Base-by-base conservation (phyloP, 2,329 filamentous ascomycete species). In the Dothidotthia symphoricarpi region DNA sequence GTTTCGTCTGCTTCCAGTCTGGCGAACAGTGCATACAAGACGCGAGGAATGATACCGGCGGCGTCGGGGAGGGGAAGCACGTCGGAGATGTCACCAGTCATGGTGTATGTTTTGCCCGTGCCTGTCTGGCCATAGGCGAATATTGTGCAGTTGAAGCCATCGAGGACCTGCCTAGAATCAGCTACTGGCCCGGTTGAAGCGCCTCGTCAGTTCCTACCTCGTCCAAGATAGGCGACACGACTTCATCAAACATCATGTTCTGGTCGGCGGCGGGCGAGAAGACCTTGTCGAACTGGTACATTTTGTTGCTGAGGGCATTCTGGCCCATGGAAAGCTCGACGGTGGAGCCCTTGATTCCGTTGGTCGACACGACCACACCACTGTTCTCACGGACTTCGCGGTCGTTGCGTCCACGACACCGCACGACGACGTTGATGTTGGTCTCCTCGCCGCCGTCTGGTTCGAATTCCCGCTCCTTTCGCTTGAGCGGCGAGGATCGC, bases 81-180 rank as follows among this genome's bases (percentile, higher is more conserved):
- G 55, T 96, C 87, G 11, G 80, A 87, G 81, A 98, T 96, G 66
- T 98, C 91, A 38, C 93, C 93, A 1, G 91, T 95, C 93, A 98
- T 98, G 16, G 93, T 98, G 68, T 98, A 98, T 11, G 93, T 98
- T 68, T 98, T 98, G 55, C 93, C 93, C 0, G 93, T 98, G 29
- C 93, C 93, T 0, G 93, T 98, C 67, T 98, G 93, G 16, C 93
- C 93, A 65, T 98, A 98, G 24, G 93, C 93, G 58, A 98, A 98
- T 43, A 98, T 95, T 4, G 93, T 98, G 70, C 93, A 98, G 67
- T 98, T 98, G 71, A 88, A 97, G 35, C 93, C 93, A 16, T 83
- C 79, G 28, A 98, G 78, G 76, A 97, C 95, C 88, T 95, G 53
- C 1, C 7, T 9, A 4, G 4, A 6, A 15, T 57, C 28, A 62